Evolutionary conservation across 164 flowering plant genomes (phyloP).

Genomic region (Echeveria elegans): DNA sequence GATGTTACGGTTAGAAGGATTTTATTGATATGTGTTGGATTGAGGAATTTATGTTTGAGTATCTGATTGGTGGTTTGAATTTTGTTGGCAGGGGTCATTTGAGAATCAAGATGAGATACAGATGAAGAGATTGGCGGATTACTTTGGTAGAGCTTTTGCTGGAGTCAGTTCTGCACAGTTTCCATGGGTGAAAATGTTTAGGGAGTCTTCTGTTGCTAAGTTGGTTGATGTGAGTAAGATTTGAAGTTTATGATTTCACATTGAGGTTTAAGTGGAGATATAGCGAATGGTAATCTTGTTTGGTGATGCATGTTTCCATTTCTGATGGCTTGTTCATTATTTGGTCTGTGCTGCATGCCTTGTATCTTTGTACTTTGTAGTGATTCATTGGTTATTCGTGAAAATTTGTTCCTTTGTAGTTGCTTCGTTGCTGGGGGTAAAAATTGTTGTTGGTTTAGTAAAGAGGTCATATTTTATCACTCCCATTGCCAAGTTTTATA

Average conservation of each 20-base stretch:
- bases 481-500: neutral
- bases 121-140: conserved; percentile 62
- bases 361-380: neutral
- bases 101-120: conserved; percentile 44
- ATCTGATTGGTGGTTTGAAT: too few relatives aligned
- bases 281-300: neutral
- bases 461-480: neutral
- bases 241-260: neutral
- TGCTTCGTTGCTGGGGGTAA: too few relatives aligned
- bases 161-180: conserved; percentile 40
- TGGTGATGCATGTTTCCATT: neutral
- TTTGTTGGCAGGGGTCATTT: conserved; percentile 31
- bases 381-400: neutral
- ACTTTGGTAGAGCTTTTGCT: conserved; percentile 49
- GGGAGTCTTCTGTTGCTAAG: conserved; percentile 49
- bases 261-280: neutral
- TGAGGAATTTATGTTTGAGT: neutral
- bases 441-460: neutral
- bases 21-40: neutral
- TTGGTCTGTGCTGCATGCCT: neutral
- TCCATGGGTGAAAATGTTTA: conserved; percentile 53
- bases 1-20: conserved; percentile 46
- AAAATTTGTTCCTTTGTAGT: too few relatives aligned
- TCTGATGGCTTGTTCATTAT: neutral
- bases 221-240: conserved; percentile 44